Base-by-base conservation (phyloP, 345 rosid genomes). In the Abelmoschus esculentus region DNA sequence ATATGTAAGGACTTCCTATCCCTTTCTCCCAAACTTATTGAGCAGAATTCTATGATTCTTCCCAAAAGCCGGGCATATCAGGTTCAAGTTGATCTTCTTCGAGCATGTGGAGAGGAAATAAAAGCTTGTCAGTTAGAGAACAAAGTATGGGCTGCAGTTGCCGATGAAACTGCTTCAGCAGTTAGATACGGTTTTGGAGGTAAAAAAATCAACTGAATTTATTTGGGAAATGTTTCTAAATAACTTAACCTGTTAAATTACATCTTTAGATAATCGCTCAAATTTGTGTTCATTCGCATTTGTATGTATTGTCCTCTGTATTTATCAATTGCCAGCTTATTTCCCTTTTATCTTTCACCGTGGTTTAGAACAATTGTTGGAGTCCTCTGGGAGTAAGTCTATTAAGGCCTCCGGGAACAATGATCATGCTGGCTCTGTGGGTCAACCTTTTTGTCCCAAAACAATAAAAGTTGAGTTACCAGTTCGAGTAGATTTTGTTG, bases 111-210 rank as follows among this genome's bases (percentile, higher is more conserved):
- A 63, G 87, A 88, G 70, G 92, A 86, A 75, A 66, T 71, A 53
- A 73, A 78, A 31, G 96, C 97, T 36, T 22, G 77, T 67, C 77
- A 86, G 70, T 67, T 87, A 81, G 96, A 95, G 64, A 83, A 77
- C 58, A 84, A 83, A 75, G 90, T 90, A 64, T 91, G 97, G 97
- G 83, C 83, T 73, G 96, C 99, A 72, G 92, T 91, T 76, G 96
- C 96, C 69, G 96, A 88, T 77, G 99, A 95, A 82, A 95, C 99
- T 75, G 96, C 96, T 69, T 85, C 90, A 55, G 96, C 96, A 55
- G 92, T 95, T 73, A 88, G 96, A 86, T 90, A 91, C 70, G 93
- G 90, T 40, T 95, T 95, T 77, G 77, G 69, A 95, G 99, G 99
- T 93, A 82, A 59, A 70, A 82, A 59, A 67, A 2, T 38, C 38